Conservation (phyloP, 1,284 basidiomycete genomes). For the Cutaneotrichosporon curvatum region DNA sequence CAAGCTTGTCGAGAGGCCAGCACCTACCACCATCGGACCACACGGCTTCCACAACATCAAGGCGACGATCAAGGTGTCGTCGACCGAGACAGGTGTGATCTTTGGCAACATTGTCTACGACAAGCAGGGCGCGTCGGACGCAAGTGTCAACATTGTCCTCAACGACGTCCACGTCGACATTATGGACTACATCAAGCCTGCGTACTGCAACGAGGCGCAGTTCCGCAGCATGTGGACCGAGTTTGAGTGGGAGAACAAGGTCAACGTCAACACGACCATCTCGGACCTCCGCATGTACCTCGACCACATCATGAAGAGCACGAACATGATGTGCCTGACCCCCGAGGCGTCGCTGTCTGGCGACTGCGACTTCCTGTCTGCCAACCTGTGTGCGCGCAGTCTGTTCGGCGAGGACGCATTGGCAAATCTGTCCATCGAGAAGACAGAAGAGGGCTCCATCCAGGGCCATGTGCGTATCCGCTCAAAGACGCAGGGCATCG, state of each 20-base stretch:
- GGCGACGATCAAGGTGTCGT: slow-evolving; percentile 95
- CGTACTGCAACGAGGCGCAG: slow-evolving; percentile 88
- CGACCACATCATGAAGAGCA: slow-evolving; percentile 81
- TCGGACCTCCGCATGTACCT: slow-evolving; percentile 78
- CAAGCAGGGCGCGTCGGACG: slow-evolving; percentile 75
- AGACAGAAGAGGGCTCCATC: slow-evolving; percentile 71
- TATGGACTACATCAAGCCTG: slow-evolving; percentile 99
- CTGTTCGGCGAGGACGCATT: slow-evolving; percentile 96
- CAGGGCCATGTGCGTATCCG: slow-evolving; percentile 87
- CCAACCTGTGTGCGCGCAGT: slow-evolving; percentile 86
- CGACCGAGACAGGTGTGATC: slow-evolving; percentile 96
- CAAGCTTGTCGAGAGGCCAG: slow-evolving; percentile 91
- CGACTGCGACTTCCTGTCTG: slow-evolving; percentile 87
- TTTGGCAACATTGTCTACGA: slow-evolving; percentile 98
- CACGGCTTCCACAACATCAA: slow-evolving; percentile 99
- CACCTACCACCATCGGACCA: slow-evolving; percentile 86
- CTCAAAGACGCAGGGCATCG: slow-evolving; percentile 94
- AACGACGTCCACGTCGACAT: slow-evolving; percentile 99
- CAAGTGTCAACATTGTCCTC: slow-evolving; percentile 70
- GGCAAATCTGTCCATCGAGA: slow-evolving; percentile 91
- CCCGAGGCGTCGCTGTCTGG: slow-evolving; percentile 84
- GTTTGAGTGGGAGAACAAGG: slow-evolving; percentile 97
- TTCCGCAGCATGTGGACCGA: slow-evolving; percentile 98
- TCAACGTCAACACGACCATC: slow-evolving; percentile 79
- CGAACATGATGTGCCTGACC: slow-evolving; percentile 95